Evolutionary conservation across 192 early-diverging fungal genomes (phyloP), one percentile per base, ranked within the genome.

Genomic region (Pecoramyces ruminantium): DNA sequence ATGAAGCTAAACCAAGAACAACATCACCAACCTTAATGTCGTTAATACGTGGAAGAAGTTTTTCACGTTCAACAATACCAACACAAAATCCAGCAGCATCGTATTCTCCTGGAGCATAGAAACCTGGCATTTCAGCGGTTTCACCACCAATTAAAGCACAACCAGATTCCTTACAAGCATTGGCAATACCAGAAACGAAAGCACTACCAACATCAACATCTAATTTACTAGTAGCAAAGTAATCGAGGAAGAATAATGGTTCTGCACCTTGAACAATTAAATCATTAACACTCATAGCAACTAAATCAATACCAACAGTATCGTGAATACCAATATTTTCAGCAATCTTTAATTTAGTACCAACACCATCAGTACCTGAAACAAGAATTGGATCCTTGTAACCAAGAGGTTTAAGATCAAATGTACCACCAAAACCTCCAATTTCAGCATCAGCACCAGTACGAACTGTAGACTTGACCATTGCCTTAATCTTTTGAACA

Each of bases 281-380:
- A 83, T 99, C 98, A 87, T 99, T 99, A 81, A 98, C 98, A 84
- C 93, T 97, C 98, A 99, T 99, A 12, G 98, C 98, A 51, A 99
- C 98, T 58, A 98, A 88, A 85, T 99, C 98, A 83, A 98, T 94
- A 87, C 86, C 89, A 77, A 99, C 96, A 13, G 96, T 96, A 85
- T 96, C 90, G 86, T 98, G 95, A 80, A 94, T 94, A 30, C 89
- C 87, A 81, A 90, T 89, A 34, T 89, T 89, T 34, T 97, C 96
- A 3, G 98, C 97, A 84, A 99, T 91, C 88, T 93, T 97, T 42
- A 99, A 92, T 90, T 99, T 99, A 83, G 98, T 99, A 38, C 98
- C 98, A 29, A 99, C 96, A 78, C 98, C 98, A 81, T 99, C 98
- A 29, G 98, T 99, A 38, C 97, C 95, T n/a, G 95, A 94, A 15